Conservation (phyloP, 805 yeast genomes). For the Saccharomycopsis guyanensis region DNA sequence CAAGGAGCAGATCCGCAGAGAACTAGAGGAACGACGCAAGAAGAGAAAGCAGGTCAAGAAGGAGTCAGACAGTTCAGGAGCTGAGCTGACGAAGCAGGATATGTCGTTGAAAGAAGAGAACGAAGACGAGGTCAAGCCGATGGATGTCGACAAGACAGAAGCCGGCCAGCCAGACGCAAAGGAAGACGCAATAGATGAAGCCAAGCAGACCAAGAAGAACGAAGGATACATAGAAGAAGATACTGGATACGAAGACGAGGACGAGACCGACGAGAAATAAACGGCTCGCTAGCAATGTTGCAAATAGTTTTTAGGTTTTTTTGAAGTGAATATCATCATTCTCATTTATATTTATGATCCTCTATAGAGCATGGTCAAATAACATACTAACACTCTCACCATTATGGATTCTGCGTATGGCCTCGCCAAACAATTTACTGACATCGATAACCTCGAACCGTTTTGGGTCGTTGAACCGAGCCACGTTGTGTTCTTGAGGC, state of each 20-base stretch:
- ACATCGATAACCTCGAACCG: conserved; percentile 80
- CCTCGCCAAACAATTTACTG: conserved; percentile 83
- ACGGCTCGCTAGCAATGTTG: no score
- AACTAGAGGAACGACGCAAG: conserved; percentile 30
- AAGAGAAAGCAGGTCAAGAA: conserved; percentile 28
- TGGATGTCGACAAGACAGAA: neutral
- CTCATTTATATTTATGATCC: no score
- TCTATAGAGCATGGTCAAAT: conserved; percentile 67
- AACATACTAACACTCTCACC: conserved; percentile 94
- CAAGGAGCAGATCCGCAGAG: conserved; percentile 24
- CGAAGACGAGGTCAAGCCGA: neutral
- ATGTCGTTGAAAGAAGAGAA: neutral
- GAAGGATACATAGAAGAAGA: conserved; percentile 7
- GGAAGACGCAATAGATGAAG: neutral
- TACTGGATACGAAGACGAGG: conserved; percentile 9
- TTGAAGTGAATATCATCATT: no score
- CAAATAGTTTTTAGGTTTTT: no score
- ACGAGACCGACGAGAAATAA: no score
- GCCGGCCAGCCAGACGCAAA: neutral
- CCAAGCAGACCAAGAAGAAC: neutral
- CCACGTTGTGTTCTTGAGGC: conserved; percentile 62
- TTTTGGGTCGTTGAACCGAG: conserved; percentile 40
- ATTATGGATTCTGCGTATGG: conserved; percentile 90
- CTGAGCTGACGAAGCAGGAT: no score
- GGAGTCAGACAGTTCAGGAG: conserved; percentile 36